These are phyloP conservation scores for Mortierella sp. DNA, from an alignment of 371 early-diverging fungal genomes.

Conservation along the genomic window DNA sequence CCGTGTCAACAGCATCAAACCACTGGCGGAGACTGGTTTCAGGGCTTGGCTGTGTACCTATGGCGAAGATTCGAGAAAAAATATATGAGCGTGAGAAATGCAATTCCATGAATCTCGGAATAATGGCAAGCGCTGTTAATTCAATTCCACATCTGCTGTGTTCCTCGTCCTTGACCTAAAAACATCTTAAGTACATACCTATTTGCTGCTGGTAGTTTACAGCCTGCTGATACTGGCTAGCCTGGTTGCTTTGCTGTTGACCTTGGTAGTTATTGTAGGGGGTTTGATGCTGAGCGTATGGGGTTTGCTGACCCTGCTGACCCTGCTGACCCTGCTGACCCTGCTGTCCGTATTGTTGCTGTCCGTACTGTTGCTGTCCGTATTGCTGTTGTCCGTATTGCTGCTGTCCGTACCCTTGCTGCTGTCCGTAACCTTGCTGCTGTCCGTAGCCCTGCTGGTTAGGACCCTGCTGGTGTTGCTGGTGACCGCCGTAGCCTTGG, in stretches of 20 bases:
- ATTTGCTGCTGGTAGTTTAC: slow-evolving; percentile 31
- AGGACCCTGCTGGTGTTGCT: slow-evolving; percentile 15
- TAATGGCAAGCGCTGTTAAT: no score
- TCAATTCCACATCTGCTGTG: no score
- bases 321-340: no score
- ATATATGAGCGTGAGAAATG: background rate
- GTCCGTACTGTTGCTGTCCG: slow-evolving; percentile 18
- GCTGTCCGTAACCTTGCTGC: slow-evolving; percentile 15
- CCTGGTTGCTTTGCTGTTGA: background rate
- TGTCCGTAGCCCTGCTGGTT: slow-evolving; percentile 14
- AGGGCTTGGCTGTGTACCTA: slow-evolving; percentile 7
- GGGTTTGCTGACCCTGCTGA: slow-evolving; percentile 16
- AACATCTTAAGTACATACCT: slow-evolving; percentile 4
- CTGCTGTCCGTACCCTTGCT: slow-evolving; percentile 20
- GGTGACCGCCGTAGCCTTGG: slow-evolving; percentile 13
- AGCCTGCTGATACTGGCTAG: slow-evolving; percentile 26
- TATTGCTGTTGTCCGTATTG: slow-evolving; percentile 8
- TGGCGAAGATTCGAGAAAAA: background rate
- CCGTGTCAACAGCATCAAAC: slow-evolving; percentile 41
- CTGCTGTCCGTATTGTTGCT: slow-evolving; percentile 30
- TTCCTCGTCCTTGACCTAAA: no score
- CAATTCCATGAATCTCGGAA: background rate
- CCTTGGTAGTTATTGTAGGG: slow-evolving; percentile 10
- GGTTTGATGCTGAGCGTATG: slow-evolving; percentile 5
- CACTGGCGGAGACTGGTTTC: slow-evolving; percentile 26